These are phyloP conservation scores for Trichothecium sympodiale DNA, from an alignment of 2,329 filamentous ascomycete genomes.

Conservation along the genomic window DNA sequence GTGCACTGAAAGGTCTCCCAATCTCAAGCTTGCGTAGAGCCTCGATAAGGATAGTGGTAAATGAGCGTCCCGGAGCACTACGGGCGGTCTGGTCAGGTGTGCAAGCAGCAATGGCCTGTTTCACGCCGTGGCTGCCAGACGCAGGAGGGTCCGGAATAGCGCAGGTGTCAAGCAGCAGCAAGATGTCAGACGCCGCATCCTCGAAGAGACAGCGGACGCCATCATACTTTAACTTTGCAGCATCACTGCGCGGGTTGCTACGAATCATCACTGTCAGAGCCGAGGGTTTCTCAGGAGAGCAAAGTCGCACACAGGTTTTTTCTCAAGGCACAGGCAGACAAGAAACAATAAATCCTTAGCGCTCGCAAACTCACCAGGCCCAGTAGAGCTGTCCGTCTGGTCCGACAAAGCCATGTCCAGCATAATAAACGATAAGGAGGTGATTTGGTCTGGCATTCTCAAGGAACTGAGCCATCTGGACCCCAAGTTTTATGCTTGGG, in stretches of 20 bases:
- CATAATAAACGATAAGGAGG: conserved; percentile 54
- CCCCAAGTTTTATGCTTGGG: conserved; percentile 49
- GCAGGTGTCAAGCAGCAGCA: conserved; percentile 53
- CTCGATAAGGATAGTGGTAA: conserved; percentile 46
- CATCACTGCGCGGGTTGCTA: conserved; percentile 46
- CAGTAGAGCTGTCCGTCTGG: conserved; percentile 52
- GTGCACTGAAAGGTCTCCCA: conserved; percentile 43
- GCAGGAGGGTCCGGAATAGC: conserved; percentile 38
- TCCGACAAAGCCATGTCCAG: conserved; percentile 48
- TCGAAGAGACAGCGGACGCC: conserved; percentile 52
- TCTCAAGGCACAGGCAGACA: conserved; percentile 4
- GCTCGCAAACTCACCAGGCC: conserved; percentile 44
- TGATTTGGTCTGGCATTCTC: conserved; percentile 47
- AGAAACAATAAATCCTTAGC: conserved; percentile 6
- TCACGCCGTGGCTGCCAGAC: conserved; percentile 42
- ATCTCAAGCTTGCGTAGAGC: conserved; percentile 42
- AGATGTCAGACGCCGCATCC: conserved; percentile 51
- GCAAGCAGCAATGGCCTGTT: conserved; percentile 53
- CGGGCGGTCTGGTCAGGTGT: conserved; percentile 35
- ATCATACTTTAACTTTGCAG: conserved; percentile 53
- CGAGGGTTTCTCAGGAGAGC: conserved; percentile 7
- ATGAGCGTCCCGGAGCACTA: conserved; percentile 38
- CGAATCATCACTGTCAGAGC: conserved; percentile 22
- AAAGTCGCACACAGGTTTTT: conserved; percentile 1
- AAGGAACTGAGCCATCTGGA: conserved; percentile 48